Evolutionary conservation across 2,329 filamentous ascomycete genomes (phyloP).

Genomic region (Aspergillus japonicus): DNA sequence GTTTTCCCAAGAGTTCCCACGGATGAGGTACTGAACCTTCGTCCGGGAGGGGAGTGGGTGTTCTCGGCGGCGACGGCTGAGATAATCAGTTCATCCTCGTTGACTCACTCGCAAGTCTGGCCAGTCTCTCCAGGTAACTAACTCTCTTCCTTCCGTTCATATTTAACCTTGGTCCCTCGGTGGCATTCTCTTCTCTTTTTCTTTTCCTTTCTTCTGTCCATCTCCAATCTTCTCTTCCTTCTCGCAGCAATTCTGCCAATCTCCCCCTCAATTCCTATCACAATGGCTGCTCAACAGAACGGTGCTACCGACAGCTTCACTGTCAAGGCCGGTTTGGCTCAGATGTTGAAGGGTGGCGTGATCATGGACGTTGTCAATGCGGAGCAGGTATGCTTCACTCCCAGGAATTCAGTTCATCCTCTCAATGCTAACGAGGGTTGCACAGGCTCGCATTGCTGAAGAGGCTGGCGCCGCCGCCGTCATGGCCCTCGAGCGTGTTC

Average conservation of each 20-base stretch:
- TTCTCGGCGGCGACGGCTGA: conserved; percentile 1
- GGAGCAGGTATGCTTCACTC: conserved; percentile 59
- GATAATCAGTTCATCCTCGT: conserved; percentile 7
- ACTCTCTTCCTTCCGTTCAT: conserved; percentile 3
- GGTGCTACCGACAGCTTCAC: conserved; percentile 63
- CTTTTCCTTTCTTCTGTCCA: neutral
- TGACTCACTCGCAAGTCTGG: conserved; percentile 8
- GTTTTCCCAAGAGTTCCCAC: neutral
- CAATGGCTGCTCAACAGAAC: conserved; percentile 37
- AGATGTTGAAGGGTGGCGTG: conserved; percentile 98
- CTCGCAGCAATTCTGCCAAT: conserved; percentile 1
- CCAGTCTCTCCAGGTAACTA: conserved; percentile 5
- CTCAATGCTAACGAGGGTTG: neutral
- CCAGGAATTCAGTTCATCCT: neutral
- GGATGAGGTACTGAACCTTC: neutral
- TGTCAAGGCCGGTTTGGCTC: conserved; percentile 90
- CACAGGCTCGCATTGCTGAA: conserved; percentile 87
- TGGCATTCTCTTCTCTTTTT: conserved; percentile 7
- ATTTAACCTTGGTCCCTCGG: conserved; percentile 2
- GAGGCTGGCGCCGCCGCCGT: conserved; percentile 94
- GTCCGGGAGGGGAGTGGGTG: too few relatives aligned
- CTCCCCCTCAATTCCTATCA: conserved; percentile 5
- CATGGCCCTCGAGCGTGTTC: conserved; percentile 97
- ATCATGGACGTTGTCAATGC: conserved; percentile 99
- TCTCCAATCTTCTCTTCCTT: neutral